Evolutionary conservation across 164 flowering plant species (phyloP).

Genomic region (Magnolia changhungtana): DNA sequence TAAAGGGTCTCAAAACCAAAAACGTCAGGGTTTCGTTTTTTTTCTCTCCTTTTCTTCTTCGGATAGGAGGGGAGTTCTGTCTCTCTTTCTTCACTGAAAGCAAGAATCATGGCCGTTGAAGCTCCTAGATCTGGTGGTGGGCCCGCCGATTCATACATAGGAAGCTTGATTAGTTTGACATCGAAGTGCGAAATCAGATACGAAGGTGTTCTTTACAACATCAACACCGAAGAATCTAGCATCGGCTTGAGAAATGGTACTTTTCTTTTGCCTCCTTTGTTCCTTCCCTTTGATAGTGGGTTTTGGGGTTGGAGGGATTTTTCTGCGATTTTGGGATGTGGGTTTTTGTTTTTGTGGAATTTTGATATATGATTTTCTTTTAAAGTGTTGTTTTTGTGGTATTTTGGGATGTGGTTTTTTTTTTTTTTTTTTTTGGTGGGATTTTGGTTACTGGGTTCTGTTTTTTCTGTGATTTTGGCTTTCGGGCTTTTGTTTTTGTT

Average conservation of each 20-base stretch:
- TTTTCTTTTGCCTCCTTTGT: neutral
- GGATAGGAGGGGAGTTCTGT: neutral
- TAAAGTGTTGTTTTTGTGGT: neutral
- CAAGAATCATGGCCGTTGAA: conserved; percentile 50
- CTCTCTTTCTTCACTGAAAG: neutral
- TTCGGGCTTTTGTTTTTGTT: neutral
- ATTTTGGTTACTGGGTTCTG: neutral
- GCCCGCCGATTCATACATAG: conserved; percentile 84
- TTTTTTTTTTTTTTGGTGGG: neutral
- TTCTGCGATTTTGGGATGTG: conserved; percentile 6
- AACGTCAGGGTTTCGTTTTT: neutral
- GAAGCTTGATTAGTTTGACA: conserved; percentile 91
- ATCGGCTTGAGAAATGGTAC: conserved; percentile 65
- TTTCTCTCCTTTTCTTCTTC: neutral
- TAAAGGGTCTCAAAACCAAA: neutral
- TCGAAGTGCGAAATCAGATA: conserved; percentile 87
- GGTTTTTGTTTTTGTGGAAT: neutral
- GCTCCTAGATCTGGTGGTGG: conserved; percentile 42
- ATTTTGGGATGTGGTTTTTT: neutral
- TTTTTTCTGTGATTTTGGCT: neutral
- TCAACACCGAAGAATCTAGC: conserved; percentile 91
- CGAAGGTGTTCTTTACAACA: conserved; percentile 81
- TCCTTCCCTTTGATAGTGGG: neutral
- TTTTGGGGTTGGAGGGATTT: conserved; percentile 2
- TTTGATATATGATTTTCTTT: neutral